A percentile compares a stretch with the other conserved stretches of the same genome.
Evolutionary conservation across 73 alveolate genomes (phyloP).

Genomic region (Paramecium tetraurelia): DNA sequence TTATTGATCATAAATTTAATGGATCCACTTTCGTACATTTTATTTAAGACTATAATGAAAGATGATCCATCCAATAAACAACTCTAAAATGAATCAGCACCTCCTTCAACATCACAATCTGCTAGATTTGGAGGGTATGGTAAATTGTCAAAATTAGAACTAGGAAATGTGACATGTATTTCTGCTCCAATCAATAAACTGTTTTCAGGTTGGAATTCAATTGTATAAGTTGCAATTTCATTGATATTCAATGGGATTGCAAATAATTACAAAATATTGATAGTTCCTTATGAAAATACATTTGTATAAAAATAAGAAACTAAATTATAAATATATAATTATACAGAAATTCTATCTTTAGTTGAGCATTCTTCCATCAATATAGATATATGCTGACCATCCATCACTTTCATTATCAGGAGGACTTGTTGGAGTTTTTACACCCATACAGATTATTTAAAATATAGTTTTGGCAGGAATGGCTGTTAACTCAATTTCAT

Average conservation of each 20-base stretch:
- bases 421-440: not conserved
- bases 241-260: conserved; percentile 46
- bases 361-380: not conserved
- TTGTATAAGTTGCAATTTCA: conserved; percentile 41
- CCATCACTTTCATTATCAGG: conserved; percentile 15
- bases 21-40: not conserved
- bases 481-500: not conserved
- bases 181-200: not conserved
- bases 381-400: not conserved
- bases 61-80: conserved; percentile 56
- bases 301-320: not conserved
- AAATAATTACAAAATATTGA: not conserved
- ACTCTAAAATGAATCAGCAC: conserved; percentile 38
- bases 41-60: not conserved
- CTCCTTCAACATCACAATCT: conserved; percentile 50
- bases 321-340: not conserved
- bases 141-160: not conserved
- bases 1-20: conserved; percentile 29
- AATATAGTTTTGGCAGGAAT: not conserved
- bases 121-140: conserved; percentile 58
- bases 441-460: not conserved
- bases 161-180: conserved; percentile 57
- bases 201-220: conserved; percentile 16
- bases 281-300: conserved; percentile 20
- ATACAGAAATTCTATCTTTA: not conserved